Evolutionary conservation across 768 basidiomycete genomes (phyloP), one percentile per base, ranked within the genome.

Genomic region (Mycena olivaceomarginata): DNA sequence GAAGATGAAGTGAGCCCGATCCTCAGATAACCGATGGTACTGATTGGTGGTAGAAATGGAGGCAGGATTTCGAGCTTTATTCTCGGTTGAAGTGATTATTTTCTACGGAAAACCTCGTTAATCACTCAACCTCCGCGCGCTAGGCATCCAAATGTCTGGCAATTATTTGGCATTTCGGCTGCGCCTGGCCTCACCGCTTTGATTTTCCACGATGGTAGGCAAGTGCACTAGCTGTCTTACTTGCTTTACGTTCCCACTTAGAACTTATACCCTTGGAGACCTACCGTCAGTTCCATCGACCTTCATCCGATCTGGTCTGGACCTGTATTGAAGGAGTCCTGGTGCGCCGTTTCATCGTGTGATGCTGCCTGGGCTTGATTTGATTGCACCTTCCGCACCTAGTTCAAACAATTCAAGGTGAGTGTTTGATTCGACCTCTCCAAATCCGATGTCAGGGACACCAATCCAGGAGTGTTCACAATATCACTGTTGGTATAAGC

Each of bases 361-460:
- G 9, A 12, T 8, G 20, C 41, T 46, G 16, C 43, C 12, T 18
- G 18, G 5, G 46, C 25, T 48, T 63, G 62, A 72, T 18, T 16
- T 63, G 31, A 31, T 31, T 31, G 31, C 31, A 31, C 31, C 31
- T 18, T 25, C 41, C 20, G 20, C 22, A n/a, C 37, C 9, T 10
- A 72, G 70, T 64, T 72, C 46, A n/a, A 48, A 16, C 70, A 72
- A 41, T 72, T 64, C 60, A 72, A n/a, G 46, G 70, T 53, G 16
- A 18, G 37, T 31, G 31, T 31, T 31, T 31, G 22, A 59, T 45
- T 57, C n/a, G 2, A 13, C 46, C 37, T 18, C 67, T 13, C 51
- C 25, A 12, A 20, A 15, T 57, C 68, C 37, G 67, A 59, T 41
- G 37, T 41, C 11, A 66, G 15, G 4, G 46, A 20, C 20, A 10